Percentiles rank a stretch among this genome's conserved stretches.
Evolutionary conservation across 2,329 filamentous ascomycete genomes (phyloP).

Genomic region (Fusarium irregulare): DNA sequence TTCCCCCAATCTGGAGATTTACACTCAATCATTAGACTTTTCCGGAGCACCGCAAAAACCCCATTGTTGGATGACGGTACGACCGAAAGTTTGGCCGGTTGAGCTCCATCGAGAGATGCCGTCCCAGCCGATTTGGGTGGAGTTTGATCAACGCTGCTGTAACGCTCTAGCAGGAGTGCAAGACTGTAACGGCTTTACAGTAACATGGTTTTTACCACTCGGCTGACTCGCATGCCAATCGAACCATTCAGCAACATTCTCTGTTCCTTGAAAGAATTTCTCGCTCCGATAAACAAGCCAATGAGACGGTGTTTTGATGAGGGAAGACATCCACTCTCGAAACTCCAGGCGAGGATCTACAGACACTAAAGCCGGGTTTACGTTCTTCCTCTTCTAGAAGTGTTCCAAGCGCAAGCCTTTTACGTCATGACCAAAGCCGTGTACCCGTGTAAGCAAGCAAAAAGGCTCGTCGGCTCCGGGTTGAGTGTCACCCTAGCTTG

Average conservation of each 20-base stretch:
- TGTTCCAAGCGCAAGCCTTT: conserved; percentile 21
- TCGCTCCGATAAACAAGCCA: too few relatives aligned
- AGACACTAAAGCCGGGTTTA: conserved; percentile 12
- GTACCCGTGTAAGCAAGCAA: neutral
- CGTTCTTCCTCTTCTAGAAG: conserved; percentile 35
- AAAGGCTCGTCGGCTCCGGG: neutral
- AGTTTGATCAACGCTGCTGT: conserved; percentile 14
- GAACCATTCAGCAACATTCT: conserved; percentile 4
- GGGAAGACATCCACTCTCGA: neutral
- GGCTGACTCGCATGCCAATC: conserved; percentile 16
- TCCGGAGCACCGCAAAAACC: conserved; percentile 32
- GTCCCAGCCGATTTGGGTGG: conserved; percentile 33
- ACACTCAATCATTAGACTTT: conserved; percentile 28
- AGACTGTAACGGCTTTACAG: too few relatives aligned
- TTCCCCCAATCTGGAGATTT: conserved; percentile 16
- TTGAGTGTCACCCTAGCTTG: conserved; percentile 10
- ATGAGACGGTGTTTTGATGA: too few relatives aligned
- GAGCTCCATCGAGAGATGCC: conserved; percentile 34
- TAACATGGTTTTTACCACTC: too few relatives aligned
- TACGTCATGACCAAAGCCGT: conserved; percentile 19
- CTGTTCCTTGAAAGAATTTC: neutral
- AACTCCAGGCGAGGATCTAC: conserved; percentile 11
- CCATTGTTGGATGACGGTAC: conserved; percentile 36
- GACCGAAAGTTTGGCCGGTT: conserved; percentile 43
- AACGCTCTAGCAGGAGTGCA: neutral